Evolutionary conservation across 495 filamentous ascomycete species (phyloP).

Genomic region (Neurospora pannonica): DNA sequence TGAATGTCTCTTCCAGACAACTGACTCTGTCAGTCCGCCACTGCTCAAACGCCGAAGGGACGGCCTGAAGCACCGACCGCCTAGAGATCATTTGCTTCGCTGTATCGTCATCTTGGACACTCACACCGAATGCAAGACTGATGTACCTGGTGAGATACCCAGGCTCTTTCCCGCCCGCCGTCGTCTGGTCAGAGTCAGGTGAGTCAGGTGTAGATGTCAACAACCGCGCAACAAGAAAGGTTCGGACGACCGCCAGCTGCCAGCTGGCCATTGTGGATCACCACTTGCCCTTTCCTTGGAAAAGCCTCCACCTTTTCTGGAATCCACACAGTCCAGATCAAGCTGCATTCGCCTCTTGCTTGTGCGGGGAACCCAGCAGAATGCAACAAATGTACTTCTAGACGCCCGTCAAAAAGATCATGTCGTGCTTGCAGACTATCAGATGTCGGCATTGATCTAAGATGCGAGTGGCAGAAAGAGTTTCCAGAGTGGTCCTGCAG

Average conservation of each 20-base stretch:
- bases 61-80: neutral
- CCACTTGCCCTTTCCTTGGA: neutral
- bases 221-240: neutral
- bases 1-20: neutral
- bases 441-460: neutral
- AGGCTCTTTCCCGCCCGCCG: neutral
- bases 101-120: neutral
- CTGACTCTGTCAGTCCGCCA: neutral
- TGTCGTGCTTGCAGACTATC: neutral
- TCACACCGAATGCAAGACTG: neutral
- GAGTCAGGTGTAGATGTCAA: neutral
- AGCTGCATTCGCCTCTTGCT: neutral
- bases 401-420: neutral
- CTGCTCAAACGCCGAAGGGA: neutral
- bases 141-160: neutral
- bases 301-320: neutral
- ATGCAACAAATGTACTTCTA: neutral
- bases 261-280: neutral
- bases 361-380: neutral
- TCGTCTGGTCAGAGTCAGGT: neutral
- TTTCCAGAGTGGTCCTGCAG: neutral
- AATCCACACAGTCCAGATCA: neutral
- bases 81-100: neutral
- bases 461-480: neutral
- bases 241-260: neutral